Evolutionary conservation across 305 asterid genomes (phyloP), one percentile per base, ranked within the genome.

Genomic region (Rubia peregrina): DNA sequence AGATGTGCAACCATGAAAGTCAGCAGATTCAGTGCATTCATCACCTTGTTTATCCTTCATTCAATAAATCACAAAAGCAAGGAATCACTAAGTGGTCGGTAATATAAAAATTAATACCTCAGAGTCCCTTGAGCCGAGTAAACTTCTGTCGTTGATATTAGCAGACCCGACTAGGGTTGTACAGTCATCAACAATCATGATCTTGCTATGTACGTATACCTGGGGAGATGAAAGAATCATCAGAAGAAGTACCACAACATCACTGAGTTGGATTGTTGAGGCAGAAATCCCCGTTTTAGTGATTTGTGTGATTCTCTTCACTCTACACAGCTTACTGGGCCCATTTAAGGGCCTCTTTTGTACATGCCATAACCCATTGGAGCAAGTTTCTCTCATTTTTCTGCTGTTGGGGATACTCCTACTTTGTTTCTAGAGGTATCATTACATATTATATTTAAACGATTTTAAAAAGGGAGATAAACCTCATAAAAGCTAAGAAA

Each of bases 191-290:
- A 90, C 83, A 74, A 93, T 88, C 97, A 93, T 93, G 73, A 93
- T 89, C 87, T 93, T 93, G 74, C 98, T 93, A 71, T 93, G 98
- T 61, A 93, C 98, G 65, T 93, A 93, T 55, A 93, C 85, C 98
- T 90, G 82, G 14, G 21, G 19, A 60, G 66, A 60, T n/a, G 48
- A 73, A 56, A 57, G 70, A 51, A 51, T 16, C 22, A 51, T 21
- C 77, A 19, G 69, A 44, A 65, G 49, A 57, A 68, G 55, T 14
- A 41, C 11, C n/a, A n/a, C 41, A 11, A 65, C 1, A n/a, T 10
- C 56, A 42, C 17, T 44, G 38, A 40, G 49, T 49, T 49, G 48
- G 53, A 67, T 3, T 33, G 14, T 38, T 8, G 40, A 6, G 22
- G 61, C 13, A 5, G 14, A 68, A 67, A 48, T 41, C 44, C 44